Conservation (phyloP, 140 eudicot species). For the Bidens hawaiensis region DNA sequence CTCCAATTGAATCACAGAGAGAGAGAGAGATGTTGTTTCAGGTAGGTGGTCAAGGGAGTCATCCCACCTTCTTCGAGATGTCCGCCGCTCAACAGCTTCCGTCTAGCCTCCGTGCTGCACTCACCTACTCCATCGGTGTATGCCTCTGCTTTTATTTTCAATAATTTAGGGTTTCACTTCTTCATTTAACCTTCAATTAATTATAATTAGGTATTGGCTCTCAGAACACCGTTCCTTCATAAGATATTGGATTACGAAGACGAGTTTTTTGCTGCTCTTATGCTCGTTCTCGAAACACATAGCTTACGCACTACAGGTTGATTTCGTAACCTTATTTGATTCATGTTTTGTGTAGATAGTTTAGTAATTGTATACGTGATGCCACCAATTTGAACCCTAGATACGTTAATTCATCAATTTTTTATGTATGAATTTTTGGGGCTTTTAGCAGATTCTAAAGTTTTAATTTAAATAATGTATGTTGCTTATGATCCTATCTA, state of each 20-base stretch:
- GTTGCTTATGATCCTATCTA: no score
- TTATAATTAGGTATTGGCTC: slow-evolving; percentile 63
- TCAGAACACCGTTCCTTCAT: slow-evolving; percentile 88
- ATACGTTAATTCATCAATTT: slow-evolving; percentile 4
- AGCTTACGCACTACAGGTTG: slow-evolving; percentile 87
- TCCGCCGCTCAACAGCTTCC: slow-evolving; percentile 99
- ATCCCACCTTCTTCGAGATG: slow-evolving; percentile 99
- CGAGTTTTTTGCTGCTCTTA: slow-evolving; percentile 82
- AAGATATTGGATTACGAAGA: slow-evolving; percentile 90
- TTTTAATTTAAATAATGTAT: no score
- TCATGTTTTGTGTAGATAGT: not conserved
- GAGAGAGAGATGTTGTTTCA: slow-evolving; percentile 74
- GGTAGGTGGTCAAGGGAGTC: slow-evolving; percentile 97
- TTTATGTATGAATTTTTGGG: not conserved
- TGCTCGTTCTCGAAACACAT: slow-evolving; percentile 86
- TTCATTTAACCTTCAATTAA: not conserved
- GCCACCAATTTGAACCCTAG: not conserved
- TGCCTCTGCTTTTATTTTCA: not conserved
- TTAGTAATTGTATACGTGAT: not conserved
- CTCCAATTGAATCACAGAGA: slow-evolving; percentile 1
- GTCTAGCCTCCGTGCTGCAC: slow-evolving; percentile 92
- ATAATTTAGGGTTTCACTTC: not conserved
- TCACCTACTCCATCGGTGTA: slow-evolving; percentile 95
- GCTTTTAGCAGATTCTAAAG: no score
- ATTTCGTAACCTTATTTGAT: not conserved